Conservation (phyloP, 805 yeast species). For the Starmerella potacharoeniae region DNA sequence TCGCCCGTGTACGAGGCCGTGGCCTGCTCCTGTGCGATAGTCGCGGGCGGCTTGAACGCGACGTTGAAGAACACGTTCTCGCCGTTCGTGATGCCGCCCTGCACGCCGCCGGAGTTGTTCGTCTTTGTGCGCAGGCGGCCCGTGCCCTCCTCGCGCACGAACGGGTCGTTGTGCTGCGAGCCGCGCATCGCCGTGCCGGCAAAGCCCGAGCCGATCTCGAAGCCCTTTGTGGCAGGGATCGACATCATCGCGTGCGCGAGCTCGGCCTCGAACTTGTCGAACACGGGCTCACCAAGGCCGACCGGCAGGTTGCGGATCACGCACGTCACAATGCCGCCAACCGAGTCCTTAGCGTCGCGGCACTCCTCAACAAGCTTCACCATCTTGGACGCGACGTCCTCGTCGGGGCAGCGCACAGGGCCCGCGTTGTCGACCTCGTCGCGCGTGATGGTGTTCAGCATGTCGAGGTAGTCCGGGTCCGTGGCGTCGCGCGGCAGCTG, state of each 20-base stretch:
- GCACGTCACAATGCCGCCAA: slow-evolving; percentile 97
- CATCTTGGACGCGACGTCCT: slow-evolving; percentile 61
- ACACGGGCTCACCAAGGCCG: slow-evolving; percentile 97
- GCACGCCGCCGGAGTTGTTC: slow-evolving; percentile 92
- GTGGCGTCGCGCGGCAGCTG: slow-evolving; percentile 64
- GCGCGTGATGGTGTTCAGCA: slow-evolving; percentile 68
- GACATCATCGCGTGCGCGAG: slow-evolving; percentile 97
- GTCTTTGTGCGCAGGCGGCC: slow-evolving; percentile 72
- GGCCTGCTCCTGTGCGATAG: slow-evolving; percentile 83
- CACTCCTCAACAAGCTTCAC: slow-evolving; percentile 74
- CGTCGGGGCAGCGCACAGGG: slow-evolving; percentile 90
- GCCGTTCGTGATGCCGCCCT: slow-evolving; percentile 96
- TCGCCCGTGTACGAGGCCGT: slow-evolving; percentile 85
- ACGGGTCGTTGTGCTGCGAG: slow-evolving; percentile 86
- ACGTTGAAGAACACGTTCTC: slow-evolving; percentile 89
- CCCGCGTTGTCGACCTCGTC: slow-evolving; percentile 79
- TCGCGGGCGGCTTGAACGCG: slow-evolving; percentile 97
- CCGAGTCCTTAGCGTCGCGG: slow-evolving; percentile 79
- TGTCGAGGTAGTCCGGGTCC: slow-evolving; percentile 50
- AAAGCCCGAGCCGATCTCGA: slow-evolving; percentile 95
- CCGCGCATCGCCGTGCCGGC: slow-evolving; percentile 84
- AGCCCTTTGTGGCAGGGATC: slow-evolving; percentile 95
- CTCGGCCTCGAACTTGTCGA: slow-evolving; percentile 89
- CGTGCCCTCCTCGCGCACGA: slow-evolving; percentile 44
- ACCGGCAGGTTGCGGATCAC: slow-evolving; percentile 86